These are phyloP conservation scores for Monosporascus sp. DNA, from an alignment of 2,329 filamentous ascomycete species.

Conservation along the genomic window DNA sequence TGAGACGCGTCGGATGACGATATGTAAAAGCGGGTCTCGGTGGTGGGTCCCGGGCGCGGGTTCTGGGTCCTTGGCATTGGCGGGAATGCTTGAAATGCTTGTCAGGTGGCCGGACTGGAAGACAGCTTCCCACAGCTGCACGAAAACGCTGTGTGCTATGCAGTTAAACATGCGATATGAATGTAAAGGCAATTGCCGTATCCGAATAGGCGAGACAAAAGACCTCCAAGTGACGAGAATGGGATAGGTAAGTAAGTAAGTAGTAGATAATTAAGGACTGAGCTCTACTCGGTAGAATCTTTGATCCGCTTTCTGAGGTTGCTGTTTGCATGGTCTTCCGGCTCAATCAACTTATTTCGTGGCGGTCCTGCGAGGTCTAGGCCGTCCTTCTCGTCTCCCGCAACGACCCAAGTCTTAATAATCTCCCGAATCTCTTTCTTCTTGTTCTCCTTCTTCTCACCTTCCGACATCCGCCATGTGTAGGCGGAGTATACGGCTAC, in stretches of 20 bases:
- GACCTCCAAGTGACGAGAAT: too few species aligned
- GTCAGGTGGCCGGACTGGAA: conserved; percentile 1
- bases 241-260: too few species aligned
- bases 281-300: neutral
- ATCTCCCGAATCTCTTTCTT: conserved; percentile 64
- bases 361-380: conserved; percentile 13
- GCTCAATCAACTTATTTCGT: neutral
- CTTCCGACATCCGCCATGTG: conserved; percentile 63
- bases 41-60: too few species aligned
- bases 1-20: neutral
- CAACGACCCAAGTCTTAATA: conserved; percentile 65
- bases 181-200: too few species aligned
- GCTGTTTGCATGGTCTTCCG: conserved; percentile 7
- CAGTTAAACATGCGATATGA: too few species aligned
- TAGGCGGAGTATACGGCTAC: conserved; percentile 74
- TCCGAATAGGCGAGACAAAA: too few species aligned
- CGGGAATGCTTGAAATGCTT: neutral
- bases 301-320: conserved; percentile 17
- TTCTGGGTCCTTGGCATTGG: too few species aligned
- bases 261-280: too few species aligned
- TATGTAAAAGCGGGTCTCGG: neutral
- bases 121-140: conserved; percentile 1
- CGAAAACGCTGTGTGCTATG: too few species aligned
- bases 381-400: conserved; percentile 28
- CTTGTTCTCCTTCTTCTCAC: conserved; percentile 56